Percentiles rank a stretch among this genome's conserved stretches.
Evolutionary conservation across 306 rosid genomes (phyloP).

Genomic region (Acmispon strigosus): DNA sequence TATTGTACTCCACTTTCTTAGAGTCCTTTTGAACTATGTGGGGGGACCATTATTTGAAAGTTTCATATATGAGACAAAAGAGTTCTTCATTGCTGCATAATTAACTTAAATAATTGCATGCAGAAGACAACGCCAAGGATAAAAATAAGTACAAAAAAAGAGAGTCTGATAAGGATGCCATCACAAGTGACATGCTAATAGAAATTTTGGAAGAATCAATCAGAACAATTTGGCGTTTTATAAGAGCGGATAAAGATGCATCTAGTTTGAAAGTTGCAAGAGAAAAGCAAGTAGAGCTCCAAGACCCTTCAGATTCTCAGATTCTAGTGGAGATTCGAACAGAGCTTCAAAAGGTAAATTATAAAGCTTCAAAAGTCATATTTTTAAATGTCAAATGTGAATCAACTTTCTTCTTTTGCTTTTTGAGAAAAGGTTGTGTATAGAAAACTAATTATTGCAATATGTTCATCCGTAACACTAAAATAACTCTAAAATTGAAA

Average conservation of each 20-base stretch:
- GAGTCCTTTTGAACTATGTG: background rate
- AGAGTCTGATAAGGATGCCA: constrained; percentile 29
- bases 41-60: constrained; percentile 13
- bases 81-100: background rate
- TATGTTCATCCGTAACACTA: too few relatives aligned
- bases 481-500: too few relatives aligned
- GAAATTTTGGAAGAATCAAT: constrained; percentile 76
- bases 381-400: background rate
- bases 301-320: constrained; percentile 55
- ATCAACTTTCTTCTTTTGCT: background rate
- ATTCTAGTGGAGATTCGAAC: constrained; percentile 42
- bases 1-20: background rate
- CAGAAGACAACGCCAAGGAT: constrained; percentile 58
- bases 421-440: background rate
- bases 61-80: constrained; percentile 6
- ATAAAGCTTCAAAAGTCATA: background rate
- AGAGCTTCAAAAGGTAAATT: constrained; percentile 61
- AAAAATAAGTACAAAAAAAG: constrained; percentile 34
- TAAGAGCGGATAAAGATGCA: constrained; percentile 57
- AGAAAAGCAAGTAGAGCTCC: constrained; percentile 39
- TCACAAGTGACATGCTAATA: constrained; percentile 55
- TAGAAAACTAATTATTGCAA: too few relatives aligned
- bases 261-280: constrained; percentile 18
- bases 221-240: constrained; percentile 71
- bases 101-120: constrained; percentile 10